Base-by-base conservation (phyloP, 73 alveolate genomes). In the Paramecium tetraurelia region DNA sequence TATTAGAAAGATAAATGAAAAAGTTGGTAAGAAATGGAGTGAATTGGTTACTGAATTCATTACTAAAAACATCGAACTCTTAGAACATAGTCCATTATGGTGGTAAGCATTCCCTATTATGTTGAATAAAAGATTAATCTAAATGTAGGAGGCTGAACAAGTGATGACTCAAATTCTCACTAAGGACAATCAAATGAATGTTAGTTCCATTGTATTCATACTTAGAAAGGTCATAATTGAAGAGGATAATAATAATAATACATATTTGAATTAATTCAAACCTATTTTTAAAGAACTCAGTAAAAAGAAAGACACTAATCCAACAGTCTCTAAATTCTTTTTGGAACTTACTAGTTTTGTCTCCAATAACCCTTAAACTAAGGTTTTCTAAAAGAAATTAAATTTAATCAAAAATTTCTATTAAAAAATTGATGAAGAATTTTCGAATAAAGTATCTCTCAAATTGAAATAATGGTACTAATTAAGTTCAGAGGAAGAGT, bases 71-170 rank as follows among this genome's bases (percentile, higher is more conserved):
- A n/a, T 43, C 14, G 70, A 44, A 18, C 31, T 31, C 7, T 22
- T 80, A 12, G 90, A 80, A 21, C 48, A 41, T 24, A 80, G 90
- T 80, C 90, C 90, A n/a, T 80, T 80, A 80, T 80, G 90, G 90
- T 80, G 90, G 90, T 43, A 41, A 41, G 76, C 90, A 18, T 80
- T 80, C 48, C 90, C 90, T 12, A 80, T 80, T 2, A 80, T 80
- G 90, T 46, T 80, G 5, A 80, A 80, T 22, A 80, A 80, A 35
- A 80, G 48, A 44, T 10, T 31, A n/a, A 80, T 80, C 3, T 3
- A 44, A 22, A 48, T 14, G 24, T 35, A 12, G 9, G 90, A 80
- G 9, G 46, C 57, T 41, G 90, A 80, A 24, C 4, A 46, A 27
- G 24, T 80, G 16, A 38, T 80, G 33, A 22, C 22, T 21, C 8